Evolutionary conservation across 345 rosid genomes (phyloP), one percentile per base, ranked within the genome.

Genomic region (Murraya koenigii): DNA sequence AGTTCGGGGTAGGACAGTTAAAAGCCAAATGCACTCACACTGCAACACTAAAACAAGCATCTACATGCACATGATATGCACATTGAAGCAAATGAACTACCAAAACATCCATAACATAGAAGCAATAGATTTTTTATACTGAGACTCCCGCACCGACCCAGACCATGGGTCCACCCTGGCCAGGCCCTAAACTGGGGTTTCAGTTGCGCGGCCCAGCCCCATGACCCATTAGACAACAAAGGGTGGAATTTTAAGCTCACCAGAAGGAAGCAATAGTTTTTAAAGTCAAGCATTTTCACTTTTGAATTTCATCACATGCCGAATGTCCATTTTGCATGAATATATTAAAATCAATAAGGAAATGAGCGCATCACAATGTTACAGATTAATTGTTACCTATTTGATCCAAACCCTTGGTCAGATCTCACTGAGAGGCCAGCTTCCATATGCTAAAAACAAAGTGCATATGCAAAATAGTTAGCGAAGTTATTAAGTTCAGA

Each of bases 371-470:
- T 38, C 28, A 35, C 62, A 81, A 38, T 25, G 62, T 47, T 19
- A 22, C 61, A 66, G 6, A 64, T 36, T 17, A 33, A 69, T 20
- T 38, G 35, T 69, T 87, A 95, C 99, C 97, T 91, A 79, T 96
- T 91, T 71, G 97, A 88, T 85, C 91, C 91, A 81, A 89, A 89
- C 41, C 95, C 97, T 82, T 90, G 93, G 64, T 90, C 88, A 39
- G 77, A 86, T 87, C 95, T 91, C 55, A 96, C 86, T 8, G 91
- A 82, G 28, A 96, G 90, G 17, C 99, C 99, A 19, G 94, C 92
- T 84, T 96, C 99, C 23, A 87, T 80, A 79, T 89, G 94, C 99
- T 96, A 87, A 73, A 33, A 83, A 49, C 41, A 72, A 77, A 17
- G 70, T 61, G 78, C 74, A 78, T 67, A 60, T 59, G 75, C 79